A percentile compares a stretch with the other conserved stretches of the same genome.
These are phyloP conservation scores for Fusarium pilosicola DNA, from an alignment of 2,329 filamentous ascomycete species.

Conservation along the genomic window DNA sequence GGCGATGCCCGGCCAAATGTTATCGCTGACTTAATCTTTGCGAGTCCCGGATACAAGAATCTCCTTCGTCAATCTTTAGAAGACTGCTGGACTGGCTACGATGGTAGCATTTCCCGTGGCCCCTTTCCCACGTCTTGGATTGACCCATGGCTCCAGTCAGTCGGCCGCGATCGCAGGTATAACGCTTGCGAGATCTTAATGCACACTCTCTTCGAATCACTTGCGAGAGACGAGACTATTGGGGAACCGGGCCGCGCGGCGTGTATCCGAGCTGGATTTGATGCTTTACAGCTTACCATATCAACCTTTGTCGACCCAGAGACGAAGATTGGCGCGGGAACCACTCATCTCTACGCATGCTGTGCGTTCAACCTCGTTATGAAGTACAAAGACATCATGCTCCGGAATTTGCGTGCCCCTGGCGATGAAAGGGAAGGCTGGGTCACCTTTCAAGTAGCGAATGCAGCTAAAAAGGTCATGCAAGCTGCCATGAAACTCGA, in stretches of 20 bases:
- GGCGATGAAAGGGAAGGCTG: slow-evolving; percentile 47
- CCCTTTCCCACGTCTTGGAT: slow-evolving; percentile 82
- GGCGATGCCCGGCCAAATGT: slow-evolving; percentile 81
- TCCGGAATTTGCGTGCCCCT: slow-evolving; percentile 49
- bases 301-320: slow-evolving; percentile 63
- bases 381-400: slow-evolving; percentile 69
- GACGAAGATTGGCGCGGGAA: slow-evolving; percentile 57
- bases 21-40: slow-evolving; percentile 86
- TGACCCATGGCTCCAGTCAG: slow-evolving; percentile 77
- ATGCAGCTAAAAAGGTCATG: slow-evolving; percentile 58
- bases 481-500: slow-evolving; percentile 65
- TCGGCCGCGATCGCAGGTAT: slow-evolving; percentile 78
- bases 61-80: slow-evolving; percentile 70
- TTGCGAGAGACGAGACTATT: slow-evolving; percentile 64
- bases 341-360: slow-evolving; percentile 70
- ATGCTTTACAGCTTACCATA: slow-evolving; percentile 66
- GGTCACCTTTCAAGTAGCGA: slow-evolving; percentile 53
- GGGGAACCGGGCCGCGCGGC: slow-evolving; percentile 67
- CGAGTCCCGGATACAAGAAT: slow-evolving; percentile 72
- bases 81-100: slow-evolving; percentile 52
- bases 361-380: slow-evolving; percentile 73
- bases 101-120: slow-evolving; percentile 58
- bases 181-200: slow-evolving; percentile 84
- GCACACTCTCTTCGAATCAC: slow-evolving; percentile 75
- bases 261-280: slow-evolving; percentile 73